Evolutionary conservation across 2,329 filamentous ascomycete species (phyloP), one percentile per base, ranked within the genome.

Genomic region (Basipetospora chlamydospora): DNA sequence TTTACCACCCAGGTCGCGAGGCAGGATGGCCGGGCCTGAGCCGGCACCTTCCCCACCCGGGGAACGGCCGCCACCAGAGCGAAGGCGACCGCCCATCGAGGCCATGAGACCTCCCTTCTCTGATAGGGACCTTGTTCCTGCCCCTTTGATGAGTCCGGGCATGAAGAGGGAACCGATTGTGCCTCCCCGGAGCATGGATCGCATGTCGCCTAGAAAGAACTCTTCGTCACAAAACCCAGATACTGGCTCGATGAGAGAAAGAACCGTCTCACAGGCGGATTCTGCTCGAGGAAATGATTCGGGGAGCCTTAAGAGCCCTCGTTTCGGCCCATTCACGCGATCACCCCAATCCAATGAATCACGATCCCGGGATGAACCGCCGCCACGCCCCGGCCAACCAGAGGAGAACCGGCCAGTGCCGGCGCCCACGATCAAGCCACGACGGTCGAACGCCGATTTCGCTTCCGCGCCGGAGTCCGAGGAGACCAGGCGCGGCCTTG

Each of bases 21-120:
- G 70, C 39, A 67, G 64, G 4, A 54, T 61, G 46, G 39, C 51
- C 4, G 59, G 61, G 1, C 54, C 60, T 15, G 43, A 46, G 25
- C 46, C 42, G 5, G 28, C 37, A 7, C 44, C 42, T 26, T 39
- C 44, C 15, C 43, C 42, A 13, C 39, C 42, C 18, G 39, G 43
- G 16, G 64, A 65, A 25, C 57, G 67, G 16, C 61, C 61, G 23
- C 64, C 71, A 1, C 77, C 77, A 0, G 75, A 80, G 45, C 63
- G 77, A 42, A 75, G 67, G 50, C 60, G 77, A 33, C 77, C 77
- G 2, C 73, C 76, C 1, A 79, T 82, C 73, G 70, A 77, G 41
- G 66, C 69, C 6, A 54, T 67, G 6, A 60, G 70, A 22, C 68
- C 69, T 6, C 59, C 64, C 32, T 43, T 49, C 28, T 50, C 49